Evolutionary conservation across 495 filamentous ascomycete genomes (phyloP).

Genomic region (Aspergillus panamensis): DNA sequence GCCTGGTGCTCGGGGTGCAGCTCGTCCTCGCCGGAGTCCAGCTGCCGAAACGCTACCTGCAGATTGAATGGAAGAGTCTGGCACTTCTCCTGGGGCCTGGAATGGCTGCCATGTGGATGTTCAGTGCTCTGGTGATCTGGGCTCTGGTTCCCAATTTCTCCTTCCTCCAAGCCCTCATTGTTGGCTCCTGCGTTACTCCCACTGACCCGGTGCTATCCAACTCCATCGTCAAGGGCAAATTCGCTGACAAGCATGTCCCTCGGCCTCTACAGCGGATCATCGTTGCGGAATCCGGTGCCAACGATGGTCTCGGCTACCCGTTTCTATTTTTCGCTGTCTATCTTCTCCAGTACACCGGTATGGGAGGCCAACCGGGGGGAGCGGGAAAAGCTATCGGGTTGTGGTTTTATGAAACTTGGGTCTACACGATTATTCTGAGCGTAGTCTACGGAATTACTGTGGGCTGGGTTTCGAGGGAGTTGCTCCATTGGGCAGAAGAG

Average conservation of each 20-base stretch:
- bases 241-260: conserved; percentile 86
- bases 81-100: conserved; percentile 75
- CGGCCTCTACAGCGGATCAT: conserved; percentile 80
- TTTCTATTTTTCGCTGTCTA: conserved; percentile 86
- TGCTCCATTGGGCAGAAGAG: conserved; percentile 81
- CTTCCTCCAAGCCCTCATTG: conserved; percentile 73
- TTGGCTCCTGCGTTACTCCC: conserved; percentile 83
- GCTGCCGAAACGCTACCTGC: conserved; percentile 81
- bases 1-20: conserved; percentile 88
- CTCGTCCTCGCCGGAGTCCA: conserved; percentile 87
- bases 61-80: conserved; percentile 76
- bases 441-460: conserved; percentile 71
- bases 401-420: conserved; percentile 89
- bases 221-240: conserved; percentile 89
- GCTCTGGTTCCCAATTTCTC: conserved; percentile 67
- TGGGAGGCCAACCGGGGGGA: conserved; percentile 57
- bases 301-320: conserved; percentile 91
- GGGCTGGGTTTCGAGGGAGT: conserved; percentile 75
- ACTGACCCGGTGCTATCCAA: conserved; percentile 90
- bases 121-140: conserved; percentile 73
- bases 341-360: conserved; percentile 69
- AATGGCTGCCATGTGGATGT: conserved; percentile 89
- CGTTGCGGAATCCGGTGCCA: conserved; percentile 85
- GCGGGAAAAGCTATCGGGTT: conserved; percentile 64
- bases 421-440: conserved; percentile 77